These are phyloP conservation scores for Phaseolus lunatus DNA, from an alignment of 306 rosid species.

Conservation along the genomic window DNA sequence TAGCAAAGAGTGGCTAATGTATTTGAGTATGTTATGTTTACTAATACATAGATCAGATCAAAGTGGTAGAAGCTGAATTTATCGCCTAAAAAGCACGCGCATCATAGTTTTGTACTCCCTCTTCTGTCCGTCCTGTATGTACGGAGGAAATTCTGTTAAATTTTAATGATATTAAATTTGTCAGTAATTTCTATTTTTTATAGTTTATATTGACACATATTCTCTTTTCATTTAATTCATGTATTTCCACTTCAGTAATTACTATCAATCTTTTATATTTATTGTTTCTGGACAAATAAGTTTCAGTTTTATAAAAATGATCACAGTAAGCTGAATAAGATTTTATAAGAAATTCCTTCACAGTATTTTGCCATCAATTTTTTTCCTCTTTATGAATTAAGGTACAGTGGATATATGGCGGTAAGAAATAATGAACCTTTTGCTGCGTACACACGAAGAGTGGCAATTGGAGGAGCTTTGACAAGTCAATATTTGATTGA, in stretches of 20 bases:
- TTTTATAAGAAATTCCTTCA: too few relatives aligned
- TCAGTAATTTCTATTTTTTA: neutral
- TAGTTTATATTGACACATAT: neutral
- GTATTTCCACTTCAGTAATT: neutral
- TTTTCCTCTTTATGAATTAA: neutral
- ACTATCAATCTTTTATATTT: neutral
- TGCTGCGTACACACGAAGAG: neutral
- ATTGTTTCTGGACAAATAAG: neutral
- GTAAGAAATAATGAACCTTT: neutral
- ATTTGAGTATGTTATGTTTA: constrained; percentile 26
- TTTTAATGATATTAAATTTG: neutral
- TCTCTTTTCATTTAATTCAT: neutral
- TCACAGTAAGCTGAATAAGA: too few relatives aligned
- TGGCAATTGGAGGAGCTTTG: neutral
- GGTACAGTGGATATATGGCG: neutral
- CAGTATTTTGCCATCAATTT: neutral
- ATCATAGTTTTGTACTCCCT: neutral
- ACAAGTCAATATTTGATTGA: neutral
- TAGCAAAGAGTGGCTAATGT: constrained; percentile 56
- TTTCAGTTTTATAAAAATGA: too few relatives aligned
- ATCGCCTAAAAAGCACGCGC: neutral
- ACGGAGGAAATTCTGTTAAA: neutral
- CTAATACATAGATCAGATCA: neutral
- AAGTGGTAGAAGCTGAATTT: constrained; percentile 22
- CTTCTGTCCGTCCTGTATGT: neutral